Evolutionary conservation across 1,284 basidiomycete genomes (phyloP).

Genomic region (Malassezia brasiliensis): DNA sequence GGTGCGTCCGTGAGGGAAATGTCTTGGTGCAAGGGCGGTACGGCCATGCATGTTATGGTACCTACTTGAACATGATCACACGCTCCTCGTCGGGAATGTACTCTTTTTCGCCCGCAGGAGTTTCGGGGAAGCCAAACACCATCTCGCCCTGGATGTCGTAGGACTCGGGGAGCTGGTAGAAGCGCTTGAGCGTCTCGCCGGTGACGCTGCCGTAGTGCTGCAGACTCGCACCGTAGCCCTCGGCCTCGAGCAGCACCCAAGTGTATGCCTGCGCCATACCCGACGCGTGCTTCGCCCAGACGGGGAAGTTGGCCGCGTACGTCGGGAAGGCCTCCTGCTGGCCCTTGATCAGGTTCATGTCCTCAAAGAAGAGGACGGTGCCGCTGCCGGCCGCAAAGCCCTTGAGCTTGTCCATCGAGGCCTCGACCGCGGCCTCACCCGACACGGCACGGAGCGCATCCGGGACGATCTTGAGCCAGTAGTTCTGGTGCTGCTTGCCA

Average conservation of each 20-base stretch:
- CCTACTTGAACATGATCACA: slow-evolving; percentile 35
- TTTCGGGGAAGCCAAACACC: slow-evolving; percentile 51
- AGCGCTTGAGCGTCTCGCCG: slow-evolving; percentile 32
- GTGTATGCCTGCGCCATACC: slow-evolving; percentile 50
- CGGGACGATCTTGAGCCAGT: slow-evolving; percentile 49
- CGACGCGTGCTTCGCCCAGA: slow-evolving; percentile 25
- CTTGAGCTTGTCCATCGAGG: slow-evolving; percentile 33
- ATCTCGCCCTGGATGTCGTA: slow-evolving; percentile 51
- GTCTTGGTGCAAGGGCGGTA: too few relatives aligned
- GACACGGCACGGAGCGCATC: slow-evolving; percentile 31
- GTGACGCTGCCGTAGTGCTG: slow-evolving; percentile 47
- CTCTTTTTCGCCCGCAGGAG: slow-evolving; percentile 45
- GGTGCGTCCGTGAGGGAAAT: too few relatives aligned
- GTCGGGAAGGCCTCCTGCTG: slow-evolving; percentile 49
- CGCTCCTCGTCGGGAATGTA: slow-evolving; percentile 49
- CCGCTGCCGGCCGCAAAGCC: slow-evolving; percentile 50
- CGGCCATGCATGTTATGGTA: too few relatives aligned
- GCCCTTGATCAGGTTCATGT: slow-evolving; percentile 23
- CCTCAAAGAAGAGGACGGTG: slow-evolving; percentile 51
- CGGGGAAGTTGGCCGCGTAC: slow-evolving; percentile 49
- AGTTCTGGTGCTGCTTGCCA: slow-evolving; percentile 49
- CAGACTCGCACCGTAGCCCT: slow-evolving; percentile 51
- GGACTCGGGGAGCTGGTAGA: slow-evolving; percentile 46
- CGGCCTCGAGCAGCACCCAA: slow-evolving; percentile 51
- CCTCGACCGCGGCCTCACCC: slow-evolving; percentile 23